Percentiles rank a stretch among this genome's conserved stretches.
These are phyloP conservation scores for Suillus weaverae DNA, from an alignment of 768 basidiomycete species.

Conservation along the genomic window DNA sequence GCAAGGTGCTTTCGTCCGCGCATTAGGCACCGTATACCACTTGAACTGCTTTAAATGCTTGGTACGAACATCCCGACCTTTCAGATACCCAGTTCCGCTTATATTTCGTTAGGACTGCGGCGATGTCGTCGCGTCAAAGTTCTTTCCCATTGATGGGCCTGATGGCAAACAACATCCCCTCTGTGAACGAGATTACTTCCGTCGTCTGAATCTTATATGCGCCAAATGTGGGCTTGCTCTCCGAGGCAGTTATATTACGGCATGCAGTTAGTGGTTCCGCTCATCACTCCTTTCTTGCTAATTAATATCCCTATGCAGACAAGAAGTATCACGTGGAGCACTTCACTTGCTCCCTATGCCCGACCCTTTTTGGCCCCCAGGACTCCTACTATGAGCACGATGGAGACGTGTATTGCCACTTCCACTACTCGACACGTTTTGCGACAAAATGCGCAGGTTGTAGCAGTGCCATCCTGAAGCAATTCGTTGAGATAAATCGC, in stretches of 20 bases:
- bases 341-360: conserved; percentile 96
- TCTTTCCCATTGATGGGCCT: conserved; percentile 95
- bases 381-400: conserved; percentile 99
- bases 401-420: conserved; percentile 97
- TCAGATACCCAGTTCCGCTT: conserved; percentile 6
- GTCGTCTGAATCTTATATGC: conserved; percentile 93
- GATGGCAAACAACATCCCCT: conserved; percentile 89
- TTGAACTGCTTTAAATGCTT: conserved; percentile 98
- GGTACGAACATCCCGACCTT: conserved; percentile 49
- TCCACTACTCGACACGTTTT: conserved; percentile 98
- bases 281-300: conserved; percentile 15
- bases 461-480: conserved; percentile 95
- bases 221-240: conserved; percentile 93
- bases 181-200: conserved; percentile 99
- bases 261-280: conserved; percentile 74
- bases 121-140: conserved; percentile 95
- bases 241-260: conserved; percentile 97
- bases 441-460: conserved; percentile 99
- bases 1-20: conserved; percentile 96
- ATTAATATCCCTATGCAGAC: conserved; percentile 49
- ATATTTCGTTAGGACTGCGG: conserved; percentile 77
- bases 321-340: conserved; percentile 99
- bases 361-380: conserved; percentile 94
- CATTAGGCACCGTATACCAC: conserved; percentile 91
- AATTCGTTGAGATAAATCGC: conserved; percentile 99